Conservation (phyloP, 75 land plant genomes). For the Isoetes taiwanensis region DNA sequence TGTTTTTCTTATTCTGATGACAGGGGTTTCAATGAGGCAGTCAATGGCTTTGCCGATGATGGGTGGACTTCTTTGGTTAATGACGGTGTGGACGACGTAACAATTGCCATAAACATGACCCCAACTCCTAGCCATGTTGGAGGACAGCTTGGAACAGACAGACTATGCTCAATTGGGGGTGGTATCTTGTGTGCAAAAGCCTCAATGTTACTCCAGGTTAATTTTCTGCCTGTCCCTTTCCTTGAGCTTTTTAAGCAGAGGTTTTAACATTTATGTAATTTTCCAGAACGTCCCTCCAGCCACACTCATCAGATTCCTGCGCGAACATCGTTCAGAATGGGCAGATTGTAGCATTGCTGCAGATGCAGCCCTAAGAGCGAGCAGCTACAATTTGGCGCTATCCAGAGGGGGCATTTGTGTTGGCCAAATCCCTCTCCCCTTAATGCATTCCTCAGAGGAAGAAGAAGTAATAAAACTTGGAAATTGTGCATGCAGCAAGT, state of each 20-base stretch:
- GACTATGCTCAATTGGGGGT: constrained; percentile 42
- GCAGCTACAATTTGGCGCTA: constrained; percentile 24
- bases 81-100: constrained; percentile 88
- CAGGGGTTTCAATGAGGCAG: constrained; percentile 93
- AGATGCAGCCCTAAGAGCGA: constrained; percentile 52
- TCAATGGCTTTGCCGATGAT: constrained; percentile 77
- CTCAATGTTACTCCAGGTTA: constrained; percentile 95
- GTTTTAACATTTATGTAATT: background rate
- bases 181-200: constrained; percentile 95
- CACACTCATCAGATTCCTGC: constrained; percentile 29
- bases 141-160: constrained; percentile 31
- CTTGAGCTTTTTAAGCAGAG: background rate
- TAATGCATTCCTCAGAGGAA: constrained; percentile 55
- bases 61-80: constrained; percentile 61
- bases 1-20: too few species aligned
- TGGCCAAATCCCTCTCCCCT: constrained; percentile 55
- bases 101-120: constrained; percentile 57
- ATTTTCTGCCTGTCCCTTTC: background rate
- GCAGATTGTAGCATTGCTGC: constrained; percentile 29
- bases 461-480: too few species aligned
- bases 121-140: constrained; percentile 35
- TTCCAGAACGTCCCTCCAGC: constrained; percentile 40
- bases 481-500: too few species aligned
- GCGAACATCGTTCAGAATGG: constrained; percentile 43
- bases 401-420: background rate